Conservation (phyloP, 306 rosid species). For the Trifolium subterraneum region DNA sequence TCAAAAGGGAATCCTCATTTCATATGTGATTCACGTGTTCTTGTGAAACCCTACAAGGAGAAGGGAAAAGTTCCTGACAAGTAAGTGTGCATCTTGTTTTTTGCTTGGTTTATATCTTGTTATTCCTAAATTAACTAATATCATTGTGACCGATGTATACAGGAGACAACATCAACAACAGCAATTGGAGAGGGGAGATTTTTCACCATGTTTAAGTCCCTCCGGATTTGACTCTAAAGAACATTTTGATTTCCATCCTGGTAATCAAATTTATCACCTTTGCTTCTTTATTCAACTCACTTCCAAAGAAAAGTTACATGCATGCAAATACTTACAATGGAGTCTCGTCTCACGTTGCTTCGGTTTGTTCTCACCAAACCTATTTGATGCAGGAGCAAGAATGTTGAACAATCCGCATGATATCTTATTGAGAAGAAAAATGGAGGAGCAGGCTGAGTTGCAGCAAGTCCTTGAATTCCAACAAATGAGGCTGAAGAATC, state of each 20-base stretch:
- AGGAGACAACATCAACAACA: constrained; percentile 58
- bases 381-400: constrained; percentile 63
- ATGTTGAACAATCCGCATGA: constrained; percentile 71
- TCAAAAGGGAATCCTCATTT: constrained; percentile 97
- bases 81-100: constrained; percentile 47
- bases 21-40: constrained; percentile 95
- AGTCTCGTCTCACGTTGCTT: constrained; percentile 8
- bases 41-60: constrained; percentile 98
- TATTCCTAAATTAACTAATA: constrained; percentile 37
- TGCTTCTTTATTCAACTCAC: constrained; percentile 29
- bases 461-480: constrained; percentile 86
- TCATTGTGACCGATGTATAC: constrained; percentile 22
- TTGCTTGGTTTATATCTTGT: constrained; percentile 29
- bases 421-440: constrained; percentile 67
- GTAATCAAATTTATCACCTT: constrained; percentile 45
- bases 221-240: constrained; percentile 50
- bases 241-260: constrained; percentile 54
- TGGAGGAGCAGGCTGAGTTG: constrained; percentile 87
- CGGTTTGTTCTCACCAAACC: constrained; percentile 16
- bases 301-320: neutral
- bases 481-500: constrained; percentile 76
- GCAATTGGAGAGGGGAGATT: constrained; percentile 58
- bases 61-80: constrained; percentile 91
- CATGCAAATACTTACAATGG: constrained; percentile 11
- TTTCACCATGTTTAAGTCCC: constrained; percentile 56